A percentile compares a stretch with the other conserved stretches of the same genome.
Conservation (phyloP, 140 eudicot species). For the Senecio squalidus region DNA sequence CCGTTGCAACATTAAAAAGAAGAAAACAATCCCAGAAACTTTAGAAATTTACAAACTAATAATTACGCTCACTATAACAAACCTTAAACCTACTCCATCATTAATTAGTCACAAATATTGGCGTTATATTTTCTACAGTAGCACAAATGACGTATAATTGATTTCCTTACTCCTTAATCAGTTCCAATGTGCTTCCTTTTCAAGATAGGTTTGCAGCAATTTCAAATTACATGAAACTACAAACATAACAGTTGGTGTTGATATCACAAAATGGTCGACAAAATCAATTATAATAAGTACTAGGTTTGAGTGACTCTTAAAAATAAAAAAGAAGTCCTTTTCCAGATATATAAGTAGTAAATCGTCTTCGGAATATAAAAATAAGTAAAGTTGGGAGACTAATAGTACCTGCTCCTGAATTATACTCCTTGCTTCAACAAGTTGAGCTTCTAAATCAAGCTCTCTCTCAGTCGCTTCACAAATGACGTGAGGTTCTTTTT, state of each 20-base stretch:
- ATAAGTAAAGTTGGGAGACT: not conserved
- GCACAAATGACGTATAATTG: not conserved
- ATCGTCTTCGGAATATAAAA: not conserved
- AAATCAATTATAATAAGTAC: no score
- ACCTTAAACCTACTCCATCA: not conserved
- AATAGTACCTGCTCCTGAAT: conserved; percentile 82
- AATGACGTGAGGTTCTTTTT: conserved; percentile 75
- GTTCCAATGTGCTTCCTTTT: no score
- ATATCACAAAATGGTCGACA: not conserved
- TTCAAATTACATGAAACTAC: not conserved
- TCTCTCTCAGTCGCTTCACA: conserved; percentile 91
- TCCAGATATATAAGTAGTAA: not conserved
- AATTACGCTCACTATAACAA: not conserved
- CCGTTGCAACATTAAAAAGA: not conserved
- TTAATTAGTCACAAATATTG: not conserved
- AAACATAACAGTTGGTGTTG: not conserved
- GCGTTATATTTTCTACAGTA: not conserved
- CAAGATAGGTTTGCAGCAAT: not conserved
- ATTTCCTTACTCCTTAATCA: not conserved
- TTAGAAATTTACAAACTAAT: not conserved
- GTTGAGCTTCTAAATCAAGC: conserved; percentile 95
- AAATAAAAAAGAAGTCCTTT: not conserved
- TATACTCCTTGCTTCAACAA: conserved; percentile 94
- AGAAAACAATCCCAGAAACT: not conserved
- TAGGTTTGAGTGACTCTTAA: not conserved